phyloP scores from a whole-genome alignment of 768 basidiomycete genomes.

The Trametes cubensis region DNA sequence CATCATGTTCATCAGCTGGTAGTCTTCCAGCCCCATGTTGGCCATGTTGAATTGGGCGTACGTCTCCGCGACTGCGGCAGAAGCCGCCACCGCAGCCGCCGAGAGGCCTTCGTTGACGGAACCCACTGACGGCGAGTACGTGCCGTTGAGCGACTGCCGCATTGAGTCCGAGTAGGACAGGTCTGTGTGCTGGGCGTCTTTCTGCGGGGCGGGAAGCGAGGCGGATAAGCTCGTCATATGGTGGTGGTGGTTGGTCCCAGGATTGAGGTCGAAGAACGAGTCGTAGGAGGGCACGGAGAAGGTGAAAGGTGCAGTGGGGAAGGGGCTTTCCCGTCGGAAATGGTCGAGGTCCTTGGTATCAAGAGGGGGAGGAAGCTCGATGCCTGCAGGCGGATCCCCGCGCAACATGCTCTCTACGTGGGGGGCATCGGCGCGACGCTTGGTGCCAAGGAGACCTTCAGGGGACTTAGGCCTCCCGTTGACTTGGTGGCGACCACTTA shows the following conservation, averaged over 20 bases:
- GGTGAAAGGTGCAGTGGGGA: slow-evolving; percentile 71
- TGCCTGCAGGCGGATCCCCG: slow-evolving; percentile 68
- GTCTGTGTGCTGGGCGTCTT: slow-evolving; percentile 17
- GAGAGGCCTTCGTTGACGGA: slow-evolving; percentile 54
- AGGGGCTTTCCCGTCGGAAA: slow-evolving; percentile 44
- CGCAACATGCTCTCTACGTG: slow-evolving; percentile 80
- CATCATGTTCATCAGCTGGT: slow-evolving; percentile 66
- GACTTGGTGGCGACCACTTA: slow-evolving; percentile 76
- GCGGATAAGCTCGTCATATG: slow-evolving; percentile 39
- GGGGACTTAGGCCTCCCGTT: slow-evolving; percentile 73
- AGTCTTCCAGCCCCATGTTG: slow-evolving; percentile 58
- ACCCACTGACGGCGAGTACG: slow-evolving; percentile 27
- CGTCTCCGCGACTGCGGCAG: slow-evolving; percentile 70
- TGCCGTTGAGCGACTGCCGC: slow-evolving; percentile 26
- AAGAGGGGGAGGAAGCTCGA: slow-evolving; percentile 33
- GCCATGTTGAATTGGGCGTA: slow-evolving; percentile 69
- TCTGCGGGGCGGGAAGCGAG: slow-evolving; percentile 21
- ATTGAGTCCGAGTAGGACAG: slow-evolving; percentile 30
- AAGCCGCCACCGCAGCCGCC: slow-evolving; percentile 64
- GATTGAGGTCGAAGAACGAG: slow-evolving; percentile 50
- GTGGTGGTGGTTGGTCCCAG: slow-evolving; percentile 11
- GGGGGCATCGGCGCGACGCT: slow-evolving; percentile 81
- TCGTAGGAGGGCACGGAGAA: slow-evolving; percentile 70
- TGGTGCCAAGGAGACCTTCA: slow-evolving; percentile 67
- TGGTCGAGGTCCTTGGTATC: slow-evolving; percentile 43